Evolutionary conservation across 345 rosid species (phyloP).

Genomic region (Gynandropsis gynandra): DNA sequence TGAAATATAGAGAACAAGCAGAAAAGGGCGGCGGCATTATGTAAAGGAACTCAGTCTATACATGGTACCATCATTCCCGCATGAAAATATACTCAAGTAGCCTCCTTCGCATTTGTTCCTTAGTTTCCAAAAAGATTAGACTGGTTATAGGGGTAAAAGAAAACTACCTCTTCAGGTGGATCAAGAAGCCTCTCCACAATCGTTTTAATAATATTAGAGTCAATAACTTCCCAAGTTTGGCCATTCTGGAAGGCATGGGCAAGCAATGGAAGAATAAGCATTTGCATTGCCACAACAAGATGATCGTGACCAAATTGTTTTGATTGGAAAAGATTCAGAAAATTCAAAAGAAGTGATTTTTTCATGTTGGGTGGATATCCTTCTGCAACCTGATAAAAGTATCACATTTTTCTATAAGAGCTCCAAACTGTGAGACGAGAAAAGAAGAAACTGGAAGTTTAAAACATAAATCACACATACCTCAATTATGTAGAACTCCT

Average conservation of each 20-base stretch:
- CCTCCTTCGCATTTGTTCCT: background rate
- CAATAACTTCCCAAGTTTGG: constrained; percentile 96
- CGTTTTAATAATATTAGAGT: constrained; percentile 66
- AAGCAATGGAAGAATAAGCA: constrained; percentile 98
- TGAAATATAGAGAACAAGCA: background rate
- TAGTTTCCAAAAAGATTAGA: background rate
- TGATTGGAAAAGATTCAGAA: constrained; percentile 77
- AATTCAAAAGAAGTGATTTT: constrained; percentile 69
- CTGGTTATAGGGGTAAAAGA: constrained; percentile 15
- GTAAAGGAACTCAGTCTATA: constrained; percentile 3
- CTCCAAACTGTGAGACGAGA: constrained; percentile 12
- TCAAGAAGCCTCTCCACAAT: constrained; percentile 97
- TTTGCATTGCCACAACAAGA: constrained; percentile 89
- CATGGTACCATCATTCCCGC: background rate
- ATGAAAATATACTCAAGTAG: constrained; percentile 12
- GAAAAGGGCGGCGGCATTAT: background rate
- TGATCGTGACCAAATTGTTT: constrained; percentile 85
- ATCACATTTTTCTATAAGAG: constrained; percentile 18
- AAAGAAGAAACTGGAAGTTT: constrained; percentile 11
- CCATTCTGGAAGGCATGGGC: constrained; percentile 80
- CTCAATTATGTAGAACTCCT: constrained; percentile 93
- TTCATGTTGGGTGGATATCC: constrained; percentile 75
- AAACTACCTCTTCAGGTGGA: constrained; percentile 93
- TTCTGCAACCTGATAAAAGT: constrained; percentile 72
- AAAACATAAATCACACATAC: constrained; percentile 32